phyloP scores from a whole-genome alignment of 2,329 filamentous ascomycete species.

The Aureobasidium namibiae region DNA sequence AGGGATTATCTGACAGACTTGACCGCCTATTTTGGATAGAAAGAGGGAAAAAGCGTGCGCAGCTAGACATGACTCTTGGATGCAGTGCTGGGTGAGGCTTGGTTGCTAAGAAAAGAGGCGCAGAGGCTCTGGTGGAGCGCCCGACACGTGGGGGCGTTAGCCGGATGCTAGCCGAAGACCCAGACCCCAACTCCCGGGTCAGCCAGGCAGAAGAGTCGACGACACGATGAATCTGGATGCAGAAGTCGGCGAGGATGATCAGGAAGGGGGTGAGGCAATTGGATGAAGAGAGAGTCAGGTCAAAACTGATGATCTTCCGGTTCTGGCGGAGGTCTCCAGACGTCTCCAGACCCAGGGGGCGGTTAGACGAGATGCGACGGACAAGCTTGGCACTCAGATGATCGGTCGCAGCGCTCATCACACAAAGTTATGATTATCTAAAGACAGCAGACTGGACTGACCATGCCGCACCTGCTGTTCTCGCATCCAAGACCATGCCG shows the following conservation, averaged over 20 bases:
- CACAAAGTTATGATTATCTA: not conserved
- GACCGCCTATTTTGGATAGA: not conserved
- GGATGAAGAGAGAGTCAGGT: not conserved
- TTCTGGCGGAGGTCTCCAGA: not conserved
- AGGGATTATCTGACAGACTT: not conserved
- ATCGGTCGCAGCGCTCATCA: not conserved
- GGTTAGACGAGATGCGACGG: not conserved
- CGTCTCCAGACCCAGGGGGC: too few species aligned
- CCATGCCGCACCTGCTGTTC: not conserved
- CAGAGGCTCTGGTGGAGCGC: not conserved
- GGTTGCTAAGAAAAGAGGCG: not conserved
- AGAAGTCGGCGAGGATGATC: not conserved
- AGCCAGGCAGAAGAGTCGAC: not conserved
- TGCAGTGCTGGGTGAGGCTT: not conserved
- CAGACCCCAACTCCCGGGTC: not conserved
- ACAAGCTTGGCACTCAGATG: not conserved
- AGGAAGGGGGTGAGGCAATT: not conserved
- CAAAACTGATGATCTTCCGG: too few species aligned
- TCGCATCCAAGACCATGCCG: not conserved
- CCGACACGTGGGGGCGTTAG: not conserved
- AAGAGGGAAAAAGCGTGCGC: not conserved
- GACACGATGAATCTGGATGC: not conserved
- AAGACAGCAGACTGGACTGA: not conserved
- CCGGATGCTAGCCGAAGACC: not conserved
- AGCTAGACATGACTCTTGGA: not conserved